A percentile compares a stretch with the other conserved stretches of the same genome.
phyloP scores from a whole-genome alignment of 108 stramenopile genomes.

The Cylindrotheca fusiformis region DNA sequence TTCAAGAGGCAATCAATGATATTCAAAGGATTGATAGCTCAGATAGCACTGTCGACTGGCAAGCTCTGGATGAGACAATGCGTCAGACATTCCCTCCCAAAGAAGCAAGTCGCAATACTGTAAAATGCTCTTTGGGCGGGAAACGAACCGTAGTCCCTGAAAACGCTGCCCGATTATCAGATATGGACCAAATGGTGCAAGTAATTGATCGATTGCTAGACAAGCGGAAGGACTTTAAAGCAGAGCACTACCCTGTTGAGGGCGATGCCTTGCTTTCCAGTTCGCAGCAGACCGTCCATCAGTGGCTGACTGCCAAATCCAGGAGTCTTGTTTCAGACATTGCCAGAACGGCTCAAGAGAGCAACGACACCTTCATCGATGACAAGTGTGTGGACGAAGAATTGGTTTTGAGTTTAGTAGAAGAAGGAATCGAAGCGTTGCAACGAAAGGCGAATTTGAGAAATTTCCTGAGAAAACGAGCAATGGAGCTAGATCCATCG shows the following conservation, averaged over 20 bases:
- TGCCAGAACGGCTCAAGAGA: background rate
- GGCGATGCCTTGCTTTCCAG: background rate
- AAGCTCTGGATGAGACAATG: background rate
- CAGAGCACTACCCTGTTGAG: background rate
- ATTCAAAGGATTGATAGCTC: background rate
- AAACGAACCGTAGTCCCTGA: background rate
- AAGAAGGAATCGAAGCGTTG: conserved; percentile 16
- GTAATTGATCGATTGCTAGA: background rate
- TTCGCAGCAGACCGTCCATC: background rate
- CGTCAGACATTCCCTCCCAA: background rate
- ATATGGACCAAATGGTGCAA: conserved; percentile 5
- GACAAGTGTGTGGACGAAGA: conserved; percentile 6
- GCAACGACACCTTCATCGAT: background rate
- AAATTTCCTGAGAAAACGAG: conserved; percentile 19
- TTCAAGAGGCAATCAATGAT: background rate
- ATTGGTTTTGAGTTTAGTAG: conserved; percentile 11
- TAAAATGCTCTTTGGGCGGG: background rate
- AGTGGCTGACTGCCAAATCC: background rate
- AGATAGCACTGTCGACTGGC: too few relatives aligned
- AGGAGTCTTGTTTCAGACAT: conserved; percentile 1
- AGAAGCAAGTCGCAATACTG: background rate
- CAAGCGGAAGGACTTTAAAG: background rate
- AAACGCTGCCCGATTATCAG: conserved; percentile 3
- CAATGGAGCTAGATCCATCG: conserved; percentile 13
- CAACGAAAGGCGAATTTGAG: conserved; percentile 9